These are phyloP conservation scores for Plasmodium relictum DNA, from an alignment of 169 alveolate genomes.

Conservation along the genomic window DNA sequence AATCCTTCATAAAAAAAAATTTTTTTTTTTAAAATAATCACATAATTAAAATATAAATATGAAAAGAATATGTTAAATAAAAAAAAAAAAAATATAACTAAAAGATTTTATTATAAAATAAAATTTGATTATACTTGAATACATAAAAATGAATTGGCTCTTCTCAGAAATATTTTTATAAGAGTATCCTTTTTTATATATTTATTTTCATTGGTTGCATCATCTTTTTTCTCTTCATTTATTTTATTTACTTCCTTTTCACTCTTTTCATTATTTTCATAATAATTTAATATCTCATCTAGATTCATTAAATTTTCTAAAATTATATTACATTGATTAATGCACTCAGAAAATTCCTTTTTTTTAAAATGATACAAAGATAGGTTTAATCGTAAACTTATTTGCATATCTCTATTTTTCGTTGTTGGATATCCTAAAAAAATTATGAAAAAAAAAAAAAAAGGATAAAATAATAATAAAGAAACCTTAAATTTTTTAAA, in stretches of 20 bases:
- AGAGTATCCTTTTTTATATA: constrained; percentile 36
- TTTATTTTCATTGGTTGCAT: neutral
- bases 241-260: neutral
- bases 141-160: constrained; percentile 40
- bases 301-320: constrained; percentile 33
- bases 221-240: neutral
- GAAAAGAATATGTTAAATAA: neutral
- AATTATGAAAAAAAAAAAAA: neutral
- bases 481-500: no score
- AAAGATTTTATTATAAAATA: neutral
- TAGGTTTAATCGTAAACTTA: constrained; percentile 37
- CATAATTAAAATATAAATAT: neutral
- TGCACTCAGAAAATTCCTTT: constrained; percentile 51
- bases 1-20: constrained; percentile 27
- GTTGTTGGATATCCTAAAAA: constrained; percentile 45
- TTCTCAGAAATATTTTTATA: constrained; percentile 44
- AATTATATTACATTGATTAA: constrained; percentile 58
- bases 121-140: constrained; percentile 23
- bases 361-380: constrained; percentile 64
- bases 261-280: constrained; percentile 5
- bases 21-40: no score
- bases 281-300: constrained; percentile 8
- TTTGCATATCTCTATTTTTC: constrained; percentile 67
- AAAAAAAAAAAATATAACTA: neutral
- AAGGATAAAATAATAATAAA: neutral